These are phyloP conservation scores for Claviceps spartinae DNA, from an alignment of 2,329 filamentous ascomycete genomes.

Conservation along the genomic window DNA sequence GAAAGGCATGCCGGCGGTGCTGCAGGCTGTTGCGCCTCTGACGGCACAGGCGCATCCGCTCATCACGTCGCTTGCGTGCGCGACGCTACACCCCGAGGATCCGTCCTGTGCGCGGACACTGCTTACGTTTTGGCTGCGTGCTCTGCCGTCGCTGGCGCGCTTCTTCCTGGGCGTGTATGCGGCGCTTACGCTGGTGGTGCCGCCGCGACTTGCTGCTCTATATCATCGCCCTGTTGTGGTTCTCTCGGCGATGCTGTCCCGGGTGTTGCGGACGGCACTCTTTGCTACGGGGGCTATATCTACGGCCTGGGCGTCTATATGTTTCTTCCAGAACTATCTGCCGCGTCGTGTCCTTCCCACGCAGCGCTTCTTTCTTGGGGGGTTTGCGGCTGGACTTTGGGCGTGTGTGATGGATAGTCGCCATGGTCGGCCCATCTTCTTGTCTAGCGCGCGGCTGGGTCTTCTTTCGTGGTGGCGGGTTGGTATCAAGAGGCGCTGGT, in stretches of 20 bases:
- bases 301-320: slow-evolving; percentile 78
- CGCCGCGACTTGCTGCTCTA: slow-evolving; percentile 50
- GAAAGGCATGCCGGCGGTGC: slow-evolving; percentile 45
- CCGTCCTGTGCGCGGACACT: slow-evolving; percentile 82
- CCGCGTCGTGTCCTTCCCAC: slow-evolving; percentile 63
- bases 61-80: slow-evolving; percentile 75
- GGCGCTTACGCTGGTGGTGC: slow-evolving; percentile 44
- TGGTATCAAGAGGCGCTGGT: slow-evolving; percentile 79
- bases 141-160: slow-evolving; percentile 66
- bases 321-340: slow-evolving; percentile 71
- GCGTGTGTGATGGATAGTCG: slow-evolving; percentile 55
- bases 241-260: slow-evolving; percentile 50
- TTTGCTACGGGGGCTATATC: slow-evolving; percentile 71
- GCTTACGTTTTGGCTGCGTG: slow-evolving; percentile 72
- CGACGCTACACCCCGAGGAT: slow-evolving; percentile 73
- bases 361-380: slow-evolving; percentile 80
- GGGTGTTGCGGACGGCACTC: slow-evolving; percentile 59
- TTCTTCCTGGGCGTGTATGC: slow-evolving; percentile 66
- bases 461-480: slow-evolving; percentile 85
- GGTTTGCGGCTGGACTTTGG: slow-evolving; percentile 75
- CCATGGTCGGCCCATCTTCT: slow-evolving; percentile 52
- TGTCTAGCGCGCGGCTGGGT: slow-evolving; percentile 67
- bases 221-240: slow-evolving; percentile 56
- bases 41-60: slow-evolving; percentile 76
- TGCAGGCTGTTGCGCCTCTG: slow-evolving; percentile 61